Percentiles rank a stretch among this genome's conserved stretches.
These are phyloP conservation scores for Nannochloris sp. DNA, from an alignment of 139 green algal genomes.

Conservation along the genomic window DNA sequence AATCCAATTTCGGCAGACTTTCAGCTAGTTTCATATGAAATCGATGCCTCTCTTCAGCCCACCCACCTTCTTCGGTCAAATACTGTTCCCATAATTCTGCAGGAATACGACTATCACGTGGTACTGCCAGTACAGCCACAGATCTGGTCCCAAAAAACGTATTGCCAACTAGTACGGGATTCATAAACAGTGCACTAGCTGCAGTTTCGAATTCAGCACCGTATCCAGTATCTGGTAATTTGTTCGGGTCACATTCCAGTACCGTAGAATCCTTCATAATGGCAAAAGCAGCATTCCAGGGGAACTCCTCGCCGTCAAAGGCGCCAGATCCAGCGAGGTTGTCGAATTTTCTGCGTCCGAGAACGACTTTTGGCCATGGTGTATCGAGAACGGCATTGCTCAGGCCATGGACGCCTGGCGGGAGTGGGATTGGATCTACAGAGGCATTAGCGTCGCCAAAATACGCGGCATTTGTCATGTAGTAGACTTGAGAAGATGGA, in stretches of 20 bases:
- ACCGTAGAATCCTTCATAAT: constrained; percentile 8
- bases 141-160: constrained; percentile 18
- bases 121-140: constrained; percentile 14
- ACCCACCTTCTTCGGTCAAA: neutral
- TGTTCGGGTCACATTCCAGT: neutral
- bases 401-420: constrained; percentile 15
- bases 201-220: neutral
- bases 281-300: constrained; percentile 13
- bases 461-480: neutral
- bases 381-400: constrained; percentile 12
- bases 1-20: no score
- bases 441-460: neutral
- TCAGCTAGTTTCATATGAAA: neutral
- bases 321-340: neutral
- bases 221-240: constrained; percentile 9
- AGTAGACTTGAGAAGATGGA: constrained; percentile 3
- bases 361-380: constrained; percentile 19
- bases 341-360: neutral
- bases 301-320: neutral
- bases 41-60: constrained; percentile 8
- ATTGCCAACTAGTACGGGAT: neutral
- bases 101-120: constrained; percentile 1
- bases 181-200: constrained; percentile 6
- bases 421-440: neutral
- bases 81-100: constrained; percentile 20